These are phyloP conservation scores for Wickerhamiella sorbophila DNA, from an alignment of 805 yeast genomes.

Conservation along the genomic window DNA sequence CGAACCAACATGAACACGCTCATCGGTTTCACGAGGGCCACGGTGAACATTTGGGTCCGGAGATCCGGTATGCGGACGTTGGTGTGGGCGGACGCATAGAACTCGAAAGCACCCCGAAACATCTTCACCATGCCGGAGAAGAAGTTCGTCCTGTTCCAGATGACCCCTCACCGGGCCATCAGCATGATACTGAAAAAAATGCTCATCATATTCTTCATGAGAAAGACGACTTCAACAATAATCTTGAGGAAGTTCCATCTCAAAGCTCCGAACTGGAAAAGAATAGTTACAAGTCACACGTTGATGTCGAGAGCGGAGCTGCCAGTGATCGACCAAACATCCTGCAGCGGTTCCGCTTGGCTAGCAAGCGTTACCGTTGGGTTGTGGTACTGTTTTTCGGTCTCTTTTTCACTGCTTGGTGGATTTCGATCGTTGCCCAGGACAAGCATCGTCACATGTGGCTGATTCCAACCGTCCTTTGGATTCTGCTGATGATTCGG, in stretches of 20 bases:
- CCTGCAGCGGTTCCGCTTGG: not conserved
- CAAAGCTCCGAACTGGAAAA: conserved; percentile 4
- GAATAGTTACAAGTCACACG: conserved; percentile 9
- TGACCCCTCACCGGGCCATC: not conserved
- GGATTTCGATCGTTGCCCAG: conserved; percentile 42
- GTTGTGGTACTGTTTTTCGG: conserved; percentile 22
- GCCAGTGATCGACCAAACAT: not conserved
- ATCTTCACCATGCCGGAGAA: conserved; percentile 8
- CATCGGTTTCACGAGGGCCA: conserved; percentile 19
- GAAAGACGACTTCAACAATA: no score
- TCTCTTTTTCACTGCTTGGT: conserved; percentile 38
- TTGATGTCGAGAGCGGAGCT: conserved; percentile 9
- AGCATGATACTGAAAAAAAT: not conserved
- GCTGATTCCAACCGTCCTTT: conserved; percentile 44
- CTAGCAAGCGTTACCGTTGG: conserved; percentile 17
- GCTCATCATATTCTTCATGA: not conserved
- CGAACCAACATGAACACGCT: conserved; percentile 22
- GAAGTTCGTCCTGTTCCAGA: no score
- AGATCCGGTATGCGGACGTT: conserved; percentile 13
- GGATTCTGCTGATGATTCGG: conserved; percentile 37
- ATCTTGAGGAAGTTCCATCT: no score
- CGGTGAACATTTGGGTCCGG: conserved; percentile 17
- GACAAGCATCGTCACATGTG: conserved; percentile 35
- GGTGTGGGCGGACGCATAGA: conserved; percentile 13
- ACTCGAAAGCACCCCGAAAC: conserved; percentile 2